phyloP scores from a whole-genome alignment of 768 basidiomycete species.

The Leccinum incarnatum region DNA sequence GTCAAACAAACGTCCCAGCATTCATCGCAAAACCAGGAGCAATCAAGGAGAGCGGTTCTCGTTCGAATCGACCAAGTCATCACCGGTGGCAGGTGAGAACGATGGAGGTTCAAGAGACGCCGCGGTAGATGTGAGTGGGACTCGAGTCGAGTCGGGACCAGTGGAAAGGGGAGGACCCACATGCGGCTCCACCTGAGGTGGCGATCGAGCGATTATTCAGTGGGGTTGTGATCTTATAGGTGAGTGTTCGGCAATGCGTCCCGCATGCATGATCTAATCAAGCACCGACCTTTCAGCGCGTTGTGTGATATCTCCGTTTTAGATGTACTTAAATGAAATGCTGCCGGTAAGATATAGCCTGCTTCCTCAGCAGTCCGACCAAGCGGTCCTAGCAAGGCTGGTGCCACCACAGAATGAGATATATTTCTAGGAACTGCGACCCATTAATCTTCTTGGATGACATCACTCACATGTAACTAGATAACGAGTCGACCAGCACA shows the following conservation, averaged over 20 bases:
- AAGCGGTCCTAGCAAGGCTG: neutral
- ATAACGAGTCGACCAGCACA: neutral
- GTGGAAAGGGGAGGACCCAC: constrained; percentile 7
- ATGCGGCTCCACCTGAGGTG: constrained; percentile 12
- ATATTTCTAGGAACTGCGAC: constrained; percentile 1
- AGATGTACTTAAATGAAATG: constrained; percentile 6
- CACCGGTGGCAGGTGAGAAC: constrained; percentile 9
- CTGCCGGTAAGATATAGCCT: neutral
- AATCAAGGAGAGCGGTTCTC: constrained; percentile 10
- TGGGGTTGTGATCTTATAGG: constrained; percentile 11
- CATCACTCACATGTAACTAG: constrained; percentile 12
- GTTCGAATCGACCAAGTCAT: constrained; percentile 13
- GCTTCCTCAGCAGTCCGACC: neutral
- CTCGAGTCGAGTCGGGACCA: constrained; percentile 4
- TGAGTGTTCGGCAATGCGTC: constrained; percentile 4
- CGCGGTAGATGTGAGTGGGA: neutral
- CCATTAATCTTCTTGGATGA: neutral
- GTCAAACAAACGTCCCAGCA: constrained; percentile 64
- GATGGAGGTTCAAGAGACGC: constrained; percentile 4
- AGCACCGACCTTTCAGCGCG: constrained; percentile 2
- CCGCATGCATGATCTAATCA: constrained; percentile 8
- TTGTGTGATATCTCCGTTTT: constrained; percentile 5
- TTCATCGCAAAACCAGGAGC: constrained; percentile 43
- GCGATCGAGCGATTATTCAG: constrained; percentile 6
- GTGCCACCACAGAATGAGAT: neutral